A percentile compares a stretch with the other conserved stretches of the same genome.
Evolutionary conservation across 1,284 basidiomycete species (phyloP).

Genomic region (Porodaedalea pini): DNA sequence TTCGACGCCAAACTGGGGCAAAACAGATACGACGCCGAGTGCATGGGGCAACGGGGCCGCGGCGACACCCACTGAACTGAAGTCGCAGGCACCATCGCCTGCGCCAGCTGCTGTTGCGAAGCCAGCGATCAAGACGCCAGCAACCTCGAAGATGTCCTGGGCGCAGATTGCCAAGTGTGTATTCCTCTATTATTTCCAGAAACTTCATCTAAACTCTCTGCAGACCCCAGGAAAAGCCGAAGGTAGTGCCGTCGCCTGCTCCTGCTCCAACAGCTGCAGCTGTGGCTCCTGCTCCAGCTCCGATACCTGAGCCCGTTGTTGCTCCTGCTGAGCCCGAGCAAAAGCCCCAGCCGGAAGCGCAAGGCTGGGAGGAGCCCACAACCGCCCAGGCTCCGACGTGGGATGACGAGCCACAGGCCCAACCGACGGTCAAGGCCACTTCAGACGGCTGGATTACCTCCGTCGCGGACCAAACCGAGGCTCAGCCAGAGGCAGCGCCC

Average conservation of each 20-base stretch:
- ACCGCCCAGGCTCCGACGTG: slow-evolving; percentile 67
- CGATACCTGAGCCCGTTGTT: slow-evolving; percentile 27
- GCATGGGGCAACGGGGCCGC: slow-evolving; percentile 32
- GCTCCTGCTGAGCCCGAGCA: slow-evolving; percentile 30
- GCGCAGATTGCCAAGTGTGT: slow-evolving; percentile 72
- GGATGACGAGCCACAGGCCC: slow-evolving; percentile 61
- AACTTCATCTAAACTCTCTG: background rate
- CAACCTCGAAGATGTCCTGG: slow-evolving; percentile 74
- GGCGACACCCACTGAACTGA: slow-evolving; percentile 35
- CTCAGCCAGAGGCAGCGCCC: slow-evolving; percentile 14
- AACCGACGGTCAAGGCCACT: slow-evolving; percentile 29
- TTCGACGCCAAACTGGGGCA: background rate
- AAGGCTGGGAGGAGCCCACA: slow-evolving; percentile 70
- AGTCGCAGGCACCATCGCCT: slow-evolving; percentile 10
- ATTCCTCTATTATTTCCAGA: slow-evolving; percentile 5
- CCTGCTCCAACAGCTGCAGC: slow-evolving; percentile 24
- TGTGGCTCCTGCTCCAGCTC: slow-evolving; percentile 28
- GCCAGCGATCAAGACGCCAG: slow-evolving; percentile 49
- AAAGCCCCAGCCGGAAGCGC: slow-evolving; percentile 26
- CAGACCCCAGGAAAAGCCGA: slow-evolving; percentile 55
- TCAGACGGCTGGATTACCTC: slow-evolving; percentile 38
- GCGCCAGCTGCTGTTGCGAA: slow-evolving; percentile 24
- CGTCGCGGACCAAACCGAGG: slow-evolving; percentile 24
- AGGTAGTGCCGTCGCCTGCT: slow-evolving; percentile 27
- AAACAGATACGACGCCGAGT: slow-evolving; percentile 5